A percentile compares a stretch with the other conserved stretches of the same genome.
phyloP scores from a whole-genome alignment of 495 filamentous ascomycete genomes.

The Aspergillus carlsbadensis region DNA sequence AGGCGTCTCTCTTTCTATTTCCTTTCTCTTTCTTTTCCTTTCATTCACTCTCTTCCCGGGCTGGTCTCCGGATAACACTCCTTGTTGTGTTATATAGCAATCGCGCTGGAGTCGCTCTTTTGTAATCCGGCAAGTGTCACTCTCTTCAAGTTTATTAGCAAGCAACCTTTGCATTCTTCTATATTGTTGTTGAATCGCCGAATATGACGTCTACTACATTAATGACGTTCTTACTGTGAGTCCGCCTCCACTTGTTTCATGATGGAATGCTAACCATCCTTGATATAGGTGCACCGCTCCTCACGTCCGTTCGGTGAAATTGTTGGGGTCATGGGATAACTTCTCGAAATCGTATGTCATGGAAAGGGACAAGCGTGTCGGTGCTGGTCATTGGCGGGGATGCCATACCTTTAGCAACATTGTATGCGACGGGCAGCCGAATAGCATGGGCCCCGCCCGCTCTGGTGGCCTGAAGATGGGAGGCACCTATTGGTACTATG shows the following conservation, averaged over 20 bases:
- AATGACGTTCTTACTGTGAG: conserved; percentile 74
- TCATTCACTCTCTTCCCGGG: conserved; percentile 14
- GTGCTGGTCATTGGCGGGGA: conserved; percentile 74
- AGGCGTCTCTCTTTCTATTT: conserved; percentile 2
- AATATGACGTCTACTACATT: conserved; percentile 70
- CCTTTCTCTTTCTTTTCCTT: conserved; percentile 2
- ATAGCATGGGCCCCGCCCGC: conserved; percentile 54
- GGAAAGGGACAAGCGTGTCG: conserved; percentile 70
- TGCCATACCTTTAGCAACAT: conserved; percentile 84
- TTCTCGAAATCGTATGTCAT: conserved; percentile 75
- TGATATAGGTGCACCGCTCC: conserved; percentile 60
- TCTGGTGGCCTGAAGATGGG: conserved; percentile 86
- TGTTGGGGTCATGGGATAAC: conserved; percentile 93
- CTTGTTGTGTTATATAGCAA: not conserved
- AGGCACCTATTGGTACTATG: conserved; percentile 92
- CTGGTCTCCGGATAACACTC: conserved; percentile 19
- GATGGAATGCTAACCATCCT: conserved; percentile 6
- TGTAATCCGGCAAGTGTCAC: not conserved
- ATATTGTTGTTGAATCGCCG: not conserved
- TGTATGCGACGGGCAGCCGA: conserved; percentile 69
- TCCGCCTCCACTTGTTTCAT: conserved; percentile 14
- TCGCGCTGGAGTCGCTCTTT: conserved; percentile 6
- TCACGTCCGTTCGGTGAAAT: conserved; percentile 67
- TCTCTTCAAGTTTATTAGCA: conserved; percentile 1
- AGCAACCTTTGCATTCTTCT: not conserved